Evolutionary conservation across 2,329 filamentous ascomycete species (phyloP).

Genomic region (Alternaria ventricosa): DNA sequence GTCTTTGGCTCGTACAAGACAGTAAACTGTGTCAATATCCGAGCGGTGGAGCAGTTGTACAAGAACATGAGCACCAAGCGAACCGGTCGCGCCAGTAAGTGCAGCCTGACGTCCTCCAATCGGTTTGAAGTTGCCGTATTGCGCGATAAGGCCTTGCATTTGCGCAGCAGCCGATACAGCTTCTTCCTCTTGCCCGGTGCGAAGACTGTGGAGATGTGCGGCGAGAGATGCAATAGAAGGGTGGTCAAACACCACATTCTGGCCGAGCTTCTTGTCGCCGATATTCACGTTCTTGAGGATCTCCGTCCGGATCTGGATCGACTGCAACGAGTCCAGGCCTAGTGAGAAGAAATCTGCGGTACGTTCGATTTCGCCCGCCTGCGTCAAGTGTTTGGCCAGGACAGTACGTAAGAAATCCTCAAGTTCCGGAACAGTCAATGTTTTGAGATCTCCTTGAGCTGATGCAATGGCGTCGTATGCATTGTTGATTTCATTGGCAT

Average conservation of each 20-base stretch:
- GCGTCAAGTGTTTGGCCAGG: constrained; percentile 19
- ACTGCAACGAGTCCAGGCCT: constrained; percentile 66
- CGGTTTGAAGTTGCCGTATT: constrained; percentile 50
- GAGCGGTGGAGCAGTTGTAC: constrained; percentile 38
- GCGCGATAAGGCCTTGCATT: constrained; percentile 56
- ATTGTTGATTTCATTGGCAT: constrained; percentile 56
- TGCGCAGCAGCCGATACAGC: constrained; percentile 47
- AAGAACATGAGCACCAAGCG: constrained; percentile 67
- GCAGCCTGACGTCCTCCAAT: constrained; percentile 36
- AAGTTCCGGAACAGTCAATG: neutral
- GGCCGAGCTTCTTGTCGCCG: constrained; percentile 53
- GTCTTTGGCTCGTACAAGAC: constrained; percentile 57
- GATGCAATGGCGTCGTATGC: constrained; percentile 50
- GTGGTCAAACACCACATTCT: constrained; percentile 67
- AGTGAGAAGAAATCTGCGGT: constrained; percentile 65
- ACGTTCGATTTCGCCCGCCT: constrained; percentile 11
- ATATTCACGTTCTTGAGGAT: constrained; percentile 61
- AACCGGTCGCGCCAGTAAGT: constrained; percentile 71
- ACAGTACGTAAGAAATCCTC: constrained; percentile 24
- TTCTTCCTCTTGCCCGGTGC: constrained; percentile 44
- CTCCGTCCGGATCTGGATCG: constrained; percentile 61
- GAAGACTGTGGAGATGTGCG: constrained; percentile 53
- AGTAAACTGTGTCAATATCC: constrained; percentile 55
- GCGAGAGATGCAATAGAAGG: constrained; percentile 58
- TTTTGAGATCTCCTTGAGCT: neutral